Conservation (phyloP, 768 basidiomycete genomes). For the Dacryopinax primogenitus region DNA sequence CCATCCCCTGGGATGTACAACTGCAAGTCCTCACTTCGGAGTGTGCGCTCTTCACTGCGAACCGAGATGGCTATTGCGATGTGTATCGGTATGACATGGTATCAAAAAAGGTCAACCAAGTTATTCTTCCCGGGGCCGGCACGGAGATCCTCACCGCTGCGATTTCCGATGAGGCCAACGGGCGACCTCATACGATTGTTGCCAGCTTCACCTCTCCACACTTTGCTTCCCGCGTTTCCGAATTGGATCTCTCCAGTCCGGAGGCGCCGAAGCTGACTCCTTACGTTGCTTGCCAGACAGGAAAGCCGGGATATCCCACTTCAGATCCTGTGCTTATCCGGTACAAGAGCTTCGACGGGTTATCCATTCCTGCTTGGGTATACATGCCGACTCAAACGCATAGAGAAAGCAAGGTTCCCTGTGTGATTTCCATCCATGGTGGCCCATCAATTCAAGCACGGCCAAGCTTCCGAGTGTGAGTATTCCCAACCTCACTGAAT, state of each 20-base stretch:
- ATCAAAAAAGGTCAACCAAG: neutral
- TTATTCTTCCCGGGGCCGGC: neutral
- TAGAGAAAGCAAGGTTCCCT: constrained; percentile 22
- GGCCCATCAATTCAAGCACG: constrained; percentile 29
- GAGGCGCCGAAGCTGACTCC: constrained; percentile 25
- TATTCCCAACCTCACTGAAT: neutral
- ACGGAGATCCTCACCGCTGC: neutral
- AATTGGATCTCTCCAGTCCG: constrained; percentile 24
- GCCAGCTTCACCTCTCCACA: constrained; percentile 26
- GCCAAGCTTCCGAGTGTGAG: constrained; percentile 21
- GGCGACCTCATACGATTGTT: constrained; percentile 26
- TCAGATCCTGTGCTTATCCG: constrained; percentile 27
- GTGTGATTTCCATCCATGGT: constrained; percentile 32
- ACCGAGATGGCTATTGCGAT: constrained; percentile 31
- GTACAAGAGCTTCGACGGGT: constrained; percentile 33
- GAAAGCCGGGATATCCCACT: constrained; percentile 18
- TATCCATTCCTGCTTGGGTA: constrained; percentile 34
- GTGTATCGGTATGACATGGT: constrained; percentile 14
- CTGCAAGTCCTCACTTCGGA: constrained; percentile 23
- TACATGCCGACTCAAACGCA: constrained; percentile 26
- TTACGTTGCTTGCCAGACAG: constrained; percentile 24
- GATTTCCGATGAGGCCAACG: constrained; percentile 27
- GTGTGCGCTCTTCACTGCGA: constrained; percentile 27
- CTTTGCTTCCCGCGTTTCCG: constrained; percentile 25
- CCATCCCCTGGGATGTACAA: constrained; percentile 29